Conservation (phyloP, 306 rosid species). For the Phaseolus lunatus region DNA sequence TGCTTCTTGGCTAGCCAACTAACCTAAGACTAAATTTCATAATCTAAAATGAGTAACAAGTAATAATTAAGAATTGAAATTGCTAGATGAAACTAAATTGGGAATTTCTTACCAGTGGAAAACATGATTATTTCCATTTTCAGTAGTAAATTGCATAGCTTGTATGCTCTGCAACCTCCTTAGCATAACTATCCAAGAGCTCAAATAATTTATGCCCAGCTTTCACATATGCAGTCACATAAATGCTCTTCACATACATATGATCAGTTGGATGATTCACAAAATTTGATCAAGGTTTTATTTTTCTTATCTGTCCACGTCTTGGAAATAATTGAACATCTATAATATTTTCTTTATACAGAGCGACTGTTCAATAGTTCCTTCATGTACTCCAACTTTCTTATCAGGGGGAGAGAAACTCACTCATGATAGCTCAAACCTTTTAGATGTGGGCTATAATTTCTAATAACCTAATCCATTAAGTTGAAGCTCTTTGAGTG, state of each 20-base stretch:
- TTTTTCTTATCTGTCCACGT: not conserved
- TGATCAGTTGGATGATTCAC: not conserved
- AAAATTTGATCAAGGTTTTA: not conserved
- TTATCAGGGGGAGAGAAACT: too few species aligned
- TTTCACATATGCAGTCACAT: not conserved
- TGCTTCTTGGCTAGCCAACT: not conserved
- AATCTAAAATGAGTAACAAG: conserved; percentile 9
- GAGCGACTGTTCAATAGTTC: not conserved
- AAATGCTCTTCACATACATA: not conserved
- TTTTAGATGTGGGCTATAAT: not conserved
- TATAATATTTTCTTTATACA: not conserved
- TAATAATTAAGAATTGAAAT: not conserved
- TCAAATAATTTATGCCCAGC: not conserved
- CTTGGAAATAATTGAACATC: not conserved
- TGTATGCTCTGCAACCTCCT: not conserved
- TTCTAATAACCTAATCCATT: not conserved
- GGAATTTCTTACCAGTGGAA: not conserved
- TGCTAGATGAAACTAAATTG: not conserved
- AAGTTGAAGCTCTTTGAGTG: not conserved
- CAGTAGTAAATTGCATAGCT: not conserved
- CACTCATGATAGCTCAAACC: not conserved
- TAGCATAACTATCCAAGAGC: not conserved
- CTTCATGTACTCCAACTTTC: not conserved
- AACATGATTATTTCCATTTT: not conserved
- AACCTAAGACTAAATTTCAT: not conserved